phyloP scores from a whole-genome alignment of 2,329 filamentous ascomycete genomes.

The Diaporthe vexans region DNA sequence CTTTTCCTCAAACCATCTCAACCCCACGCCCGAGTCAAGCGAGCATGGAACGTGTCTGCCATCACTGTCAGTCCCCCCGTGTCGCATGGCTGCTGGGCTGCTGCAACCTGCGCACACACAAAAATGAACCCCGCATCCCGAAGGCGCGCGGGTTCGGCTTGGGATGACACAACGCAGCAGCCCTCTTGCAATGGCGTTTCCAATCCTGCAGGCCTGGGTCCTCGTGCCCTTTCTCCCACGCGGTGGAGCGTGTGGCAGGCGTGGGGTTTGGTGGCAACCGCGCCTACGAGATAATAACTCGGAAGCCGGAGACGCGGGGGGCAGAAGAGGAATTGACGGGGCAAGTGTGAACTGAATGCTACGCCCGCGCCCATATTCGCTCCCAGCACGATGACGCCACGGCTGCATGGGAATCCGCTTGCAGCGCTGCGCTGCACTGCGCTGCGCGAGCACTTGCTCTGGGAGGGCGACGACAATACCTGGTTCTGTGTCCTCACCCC shows the following conservation, averaged over 20 bases:
- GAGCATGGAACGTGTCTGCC: slow-evolving; percentile 18
- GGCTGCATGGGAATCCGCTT: slow-evolving; percentile 30
- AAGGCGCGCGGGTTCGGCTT: slow-evolving; percentile 8
- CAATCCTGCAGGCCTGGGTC: slow-evolving; percentile 22
- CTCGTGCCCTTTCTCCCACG: slow-evolving; percentile 21
- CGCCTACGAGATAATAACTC: slow-evolving; percentile 30
- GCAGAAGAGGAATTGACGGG: too few species aligned
- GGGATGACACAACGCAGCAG: slow-evolving; percentile 10
- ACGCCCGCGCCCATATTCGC: not conserved
- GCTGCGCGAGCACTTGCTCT: not conserved
- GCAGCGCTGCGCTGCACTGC: slow-evolving; percentile 13
- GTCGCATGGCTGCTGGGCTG: slow-evolving; percentile 10
- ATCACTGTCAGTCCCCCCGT: slow-evolving; percentile 11
- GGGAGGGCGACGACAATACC: not conserved
- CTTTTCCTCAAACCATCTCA: slow-evolving; percentile 5
- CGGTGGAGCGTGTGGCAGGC: not conserved
- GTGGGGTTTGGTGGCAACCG: slow-evolving; percentile 28
- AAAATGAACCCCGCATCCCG: slow-evolving; percentile 14
- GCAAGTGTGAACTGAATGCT: slow-evolving; percentile 6
- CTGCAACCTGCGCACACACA: not conserved
- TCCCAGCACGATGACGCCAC: slow-evolving; percentile 34
- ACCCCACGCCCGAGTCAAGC: slow-evolving; percentile 32
- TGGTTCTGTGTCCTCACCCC: not conserved
- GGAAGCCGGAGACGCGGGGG: not conserved
- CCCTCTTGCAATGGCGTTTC: slow-evolving; percentile 11